Evolutionary conservation across 495 filamentous ascomycete species (phyloP).

Genomic region (Neurospora sublineolata): DNA sequence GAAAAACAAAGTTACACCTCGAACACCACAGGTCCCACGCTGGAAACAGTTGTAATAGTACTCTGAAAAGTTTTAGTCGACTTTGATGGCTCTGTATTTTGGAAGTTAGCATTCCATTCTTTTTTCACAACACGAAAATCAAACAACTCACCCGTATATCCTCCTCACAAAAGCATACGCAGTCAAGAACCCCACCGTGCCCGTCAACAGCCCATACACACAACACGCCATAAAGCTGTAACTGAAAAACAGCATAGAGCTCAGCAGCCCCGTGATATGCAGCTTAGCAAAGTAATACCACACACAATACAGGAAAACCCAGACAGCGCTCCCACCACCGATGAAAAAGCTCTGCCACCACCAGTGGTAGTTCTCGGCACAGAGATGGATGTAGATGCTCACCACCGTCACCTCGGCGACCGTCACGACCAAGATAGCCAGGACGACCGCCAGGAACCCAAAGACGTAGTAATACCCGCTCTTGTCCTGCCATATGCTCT

Average conservation of each 20-base stretch:
- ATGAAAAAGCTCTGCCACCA: constrained; percentile 90
- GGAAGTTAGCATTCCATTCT: neutral
- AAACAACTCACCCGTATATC: constrained; percentile 63
- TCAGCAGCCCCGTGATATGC: constrained; percentile 73
- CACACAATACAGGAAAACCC: constrained; percentile 77
- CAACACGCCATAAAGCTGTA: constrained; percentile 71
- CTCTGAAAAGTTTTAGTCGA: neutral
- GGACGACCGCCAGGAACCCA: constrained; percentile 74
- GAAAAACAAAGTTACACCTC: neutral
- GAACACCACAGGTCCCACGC: neutral
- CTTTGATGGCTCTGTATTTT: constrained; percentile 7
- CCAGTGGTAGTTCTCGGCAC: constrained; percentile 88
- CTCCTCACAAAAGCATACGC: constrained; percentile 81
- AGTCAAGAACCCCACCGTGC: constrained; percentile 80
- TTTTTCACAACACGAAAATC: too few species aligned
- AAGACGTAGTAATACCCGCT: constrained; percentile 93
- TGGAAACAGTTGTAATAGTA: neutral
- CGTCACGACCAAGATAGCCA: constrained; percentile 61
- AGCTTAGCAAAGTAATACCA: constrained; percentile 83
- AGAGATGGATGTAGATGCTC: constrained; percentile 76
- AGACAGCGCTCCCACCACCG: constrained; percentile 66
- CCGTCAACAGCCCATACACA: constrained; percentile 74
- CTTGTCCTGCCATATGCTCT: constrained; percentile 86
- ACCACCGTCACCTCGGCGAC: constrained; percentile 86
- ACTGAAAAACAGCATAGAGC: constrained; percentile 73